These are phyloP conservation scores for Amylostereum chailletii DNA, from an alignment of 1,284 basidiomycete species.

Conservation along the genomic window DNA sequence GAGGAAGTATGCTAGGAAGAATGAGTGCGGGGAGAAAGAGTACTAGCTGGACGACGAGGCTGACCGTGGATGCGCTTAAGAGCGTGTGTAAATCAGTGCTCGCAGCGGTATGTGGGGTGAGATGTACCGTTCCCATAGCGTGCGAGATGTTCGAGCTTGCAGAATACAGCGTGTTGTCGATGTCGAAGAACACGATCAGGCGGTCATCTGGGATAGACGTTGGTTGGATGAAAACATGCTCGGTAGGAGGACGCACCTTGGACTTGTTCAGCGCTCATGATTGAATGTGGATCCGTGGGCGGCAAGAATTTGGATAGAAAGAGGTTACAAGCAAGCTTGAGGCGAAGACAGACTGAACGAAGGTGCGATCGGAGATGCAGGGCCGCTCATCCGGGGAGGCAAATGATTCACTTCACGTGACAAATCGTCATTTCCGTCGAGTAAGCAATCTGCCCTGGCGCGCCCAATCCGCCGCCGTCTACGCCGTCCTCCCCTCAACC, in stretches of 20 bases:
- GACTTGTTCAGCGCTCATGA: conserved; percentile 8
- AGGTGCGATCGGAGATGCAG: too few species aligned
- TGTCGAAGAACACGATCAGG: conserved; percentile 71
- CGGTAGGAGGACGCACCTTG: not conserved
- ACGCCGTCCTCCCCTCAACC: too few species aligned
- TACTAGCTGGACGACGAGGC: not conserved
- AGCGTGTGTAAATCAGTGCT: too few species aligned
- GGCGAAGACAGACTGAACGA: too few species aligned
- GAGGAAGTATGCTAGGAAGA: conserved; percentile 61
- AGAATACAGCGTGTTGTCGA: conserved; percentile 83
- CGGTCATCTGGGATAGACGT: conserved; percentile 36
- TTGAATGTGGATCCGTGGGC: not conserved
- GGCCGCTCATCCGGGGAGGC: too few species aligned
- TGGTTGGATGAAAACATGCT: not conserved
- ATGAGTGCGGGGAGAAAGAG: not conserved
- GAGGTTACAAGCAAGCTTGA: too few species aligned
- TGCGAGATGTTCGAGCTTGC: conserved; percentile 68
- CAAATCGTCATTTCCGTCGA: too few species aligned
- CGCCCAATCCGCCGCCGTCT: too few species aligned
- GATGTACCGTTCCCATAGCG: conserved; percentile 47
- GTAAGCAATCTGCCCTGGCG: too few species aligned
- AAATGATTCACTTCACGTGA: too few species aligned
- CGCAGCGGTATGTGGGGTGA: too few species aligned
- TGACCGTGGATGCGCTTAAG: conserved; percentile 62
- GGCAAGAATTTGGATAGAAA: not conserved